Evolutionary conservation across 441 rosid species (phyloP), one percentile per base, ranked within the genome.

Genomic region (Arabidopsis hybrid): DNA sequence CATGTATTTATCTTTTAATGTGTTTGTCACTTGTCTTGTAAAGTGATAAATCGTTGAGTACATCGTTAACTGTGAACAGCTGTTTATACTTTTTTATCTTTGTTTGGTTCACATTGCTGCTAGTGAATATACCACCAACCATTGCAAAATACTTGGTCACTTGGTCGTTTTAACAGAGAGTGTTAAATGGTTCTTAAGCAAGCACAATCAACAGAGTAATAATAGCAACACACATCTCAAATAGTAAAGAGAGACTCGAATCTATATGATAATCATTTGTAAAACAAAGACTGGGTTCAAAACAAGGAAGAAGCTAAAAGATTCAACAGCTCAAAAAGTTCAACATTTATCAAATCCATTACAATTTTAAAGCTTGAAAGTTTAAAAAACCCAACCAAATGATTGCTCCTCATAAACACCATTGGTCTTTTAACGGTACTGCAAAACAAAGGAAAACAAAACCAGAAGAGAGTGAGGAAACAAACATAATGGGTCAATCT

Each of bases 381-480:
- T 39, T 46, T 8, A 1, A 47, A 16, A 69, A 64, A 7, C 14
- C 51, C 31, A 60, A 26, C 39, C 26, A 68, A 42, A 49, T 29
- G 34, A 38, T 6, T 56, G 60, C 17, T 43, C 40, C 59, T 60
- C 14, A 0, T 4, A n/a, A 31, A 26, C 9, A 43, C 14, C 46
- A 58, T 9, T 3, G 29, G 29, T 63, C 69, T 60, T 46, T 85
- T 51, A 87, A 72, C 91, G 89, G 81, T 84, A 85, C 89, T 85
- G 88, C 83, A n/a, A 82, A 57, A 38, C 7, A n/a, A 26, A 21
- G 2, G 45, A 64, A 13, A 21, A 47, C 1, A 46, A n/a, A 43
- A 42, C 13, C 12, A 68, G 51, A 31, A 36, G 3, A 4, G 31
- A 1, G 0, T 18, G 13, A 60, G 39, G 1, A n/a, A n/a, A n/a